These are phyloP conservation scores for Artomyces pyxidatus DNA, from an alignment of 768 basidiomycete species.

Conservation along the genomic window DNA sequence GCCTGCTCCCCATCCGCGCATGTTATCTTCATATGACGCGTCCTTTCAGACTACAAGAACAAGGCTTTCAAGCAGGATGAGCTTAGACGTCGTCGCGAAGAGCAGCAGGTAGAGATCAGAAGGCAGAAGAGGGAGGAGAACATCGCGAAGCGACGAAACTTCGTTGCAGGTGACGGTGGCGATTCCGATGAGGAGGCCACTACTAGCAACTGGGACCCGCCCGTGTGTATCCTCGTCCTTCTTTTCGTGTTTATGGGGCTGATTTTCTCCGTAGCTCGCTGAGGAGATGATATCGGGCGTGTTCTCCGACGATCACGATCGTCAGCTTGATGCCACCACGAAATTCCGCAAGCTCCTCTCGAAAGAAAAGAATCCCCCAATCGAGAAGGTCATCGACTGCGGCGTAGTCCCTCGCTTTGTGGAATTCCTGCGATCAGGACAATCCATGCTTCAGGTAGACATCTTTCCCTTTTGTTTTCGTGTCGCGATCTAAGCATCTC, in stretches of 20 bases:
- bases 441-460: conserved; percentile 75
- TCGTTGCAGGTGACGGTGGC: conserved; percentile 59
- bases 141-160: conserved; percentile 95
- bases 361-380: conserved; percentile 99
- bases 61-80: conserved; percentile 89
- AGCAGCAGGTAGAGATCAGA: conserved; percentile 98
- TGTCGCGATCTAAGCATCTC: no score
- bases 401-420: conserved; percentile 97
- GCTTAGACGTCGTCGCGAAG: conserved; percentile 92
- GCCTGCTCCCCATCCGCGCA: not conserved
- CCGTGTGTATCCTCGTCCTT: conserved; percentile 39
- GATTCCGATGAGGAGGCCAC: conserved; percentile 92
- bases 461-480: not conserved
- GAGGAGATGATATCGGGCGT: conserved; percentile 92
- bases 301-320: conserved; percentile 85
- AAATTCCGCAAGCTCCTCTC: conserved; percentile 98
- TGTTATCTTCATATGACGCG: conserved; percentile 28
- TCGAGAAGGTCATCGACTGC: conserved; percentile 96
- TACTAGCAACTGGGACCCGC: conserved; percentile 64
- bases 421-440: conserved; percentile 76
- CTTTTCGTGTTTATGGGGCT: conserved; percentile 1
- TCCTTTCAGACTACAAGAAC: conserved; percentile 72
- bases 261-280: conserved; percentile 44
- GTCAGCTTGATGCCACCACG: conserved; percentile 93
- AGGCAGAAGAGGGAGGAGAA: conserved; percentile 98